Evolutionary conservation across 371 early-diverging fungal species (phyloP).

Genomic region (Mortierella sp.): DNA sequence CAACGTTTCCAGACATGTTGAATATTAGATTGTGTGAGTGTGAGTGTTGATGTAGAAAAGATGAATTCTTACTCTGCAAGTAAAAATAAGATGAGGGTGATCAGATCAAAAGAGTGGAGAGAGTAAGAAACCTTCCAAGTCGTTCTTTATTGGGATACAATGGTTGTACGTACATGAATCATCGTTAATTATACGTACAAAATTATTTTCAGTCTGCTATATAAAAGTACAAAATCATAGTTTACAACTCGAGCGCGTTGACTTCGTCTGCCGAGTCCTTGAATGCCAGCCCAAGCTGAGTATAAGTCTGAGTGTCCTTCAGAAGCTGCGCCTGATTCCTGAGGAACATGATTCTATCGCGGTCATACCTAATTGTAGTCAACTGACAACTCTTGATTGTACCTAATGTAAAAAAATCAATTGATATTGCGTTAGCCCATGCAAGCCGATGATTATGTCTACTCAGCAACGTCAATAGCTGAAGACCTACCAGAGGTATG

Average conservation of each 20-base stretch:
- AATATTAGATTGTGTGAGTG: neutral
- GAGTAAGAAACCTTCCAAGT: conserved; percentile 8
- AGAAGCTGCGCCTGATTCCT: conserved; percentile 46
- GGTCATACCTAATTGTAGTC: conserved; percentile 65
- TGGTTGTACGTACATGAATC: neutral
- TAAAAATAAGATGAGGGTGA: neutral
- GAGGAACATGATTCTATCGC: conserved; percentile 61
- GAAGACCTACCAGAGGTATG: conserved; percentile 63
- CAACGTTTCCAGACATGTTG: conserved; percentile 59
- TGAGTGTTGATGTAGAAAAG: conserved; percentile 6
- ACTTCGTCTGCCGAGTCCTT: conserved; percentile 47
- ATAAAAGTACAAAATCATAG: neutral
- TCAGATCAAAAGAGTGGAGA: conserved; percentile 17
- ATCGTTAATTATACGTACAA: neutral
- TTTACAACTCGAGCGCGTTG: conserved; percentile 44
- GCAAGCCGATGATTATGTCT: neutral
- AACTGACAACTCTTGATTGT: conserved; percentile 73
- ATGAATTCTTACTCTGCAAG: neutral
- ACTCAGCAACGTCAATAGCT: neutral
- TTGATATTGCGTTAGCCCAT: neutral
- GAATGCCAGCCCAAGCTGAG: conserved; percentile 34
- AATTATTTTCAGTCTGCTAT: neutral
- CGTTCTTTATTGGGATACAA: conserved; percentile 5
- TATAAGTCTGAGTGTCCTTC: conserved; percentile 27
- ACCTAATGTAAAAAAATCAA: conserved; percentile 41